Percentiles rank a stretch among this genome's conserved stretches.
These are phyloP conservation scores for Isatis tinctoria DNA, from an alignment of 345 rosid genomes.

Conservation along the genomic window DNA sequence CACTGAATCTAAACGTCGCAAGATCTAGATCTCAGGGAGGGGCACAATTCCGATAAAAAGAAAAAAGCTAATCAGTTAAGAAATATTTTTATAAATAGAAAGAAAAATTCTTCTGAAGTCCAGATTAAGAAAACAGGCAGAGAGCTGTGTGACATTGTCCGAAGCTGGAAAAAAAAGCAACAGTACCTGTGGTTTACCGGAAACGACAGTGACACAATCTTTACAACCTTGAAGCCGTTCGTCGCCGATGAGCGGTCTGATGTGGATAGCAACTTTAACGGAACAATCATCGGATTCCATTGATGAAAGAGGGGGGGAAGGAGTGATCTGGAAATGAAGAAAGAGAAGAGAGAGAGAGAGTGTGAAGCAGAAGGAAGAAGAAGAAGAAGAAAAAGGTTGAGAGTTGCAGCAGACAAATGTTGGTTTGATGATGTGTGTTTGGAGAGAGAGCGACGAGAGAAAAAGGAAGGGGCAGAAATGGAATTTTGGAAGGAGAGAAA, in stretches of 20 bases:
- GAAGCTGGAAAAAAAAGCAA: not conserved
- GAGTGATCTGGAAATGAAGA: slow-evolving; percentile 13
- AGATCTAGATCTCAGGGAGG: slow-evolving; percentile 32
- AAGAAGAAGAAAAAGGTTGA: slow-evolving; percentile 33
- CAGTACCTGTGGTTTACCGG: slow-evolving; percentile 95
- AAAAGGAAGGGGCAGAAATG: slow-evolving; percentile 41
- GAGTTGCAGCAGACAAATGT: slow-evolving; percentile 35
- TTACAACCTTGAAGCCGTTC: slow-evolving; percentile 89
- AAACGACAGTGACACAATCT: slow-evolving; percentile 83
- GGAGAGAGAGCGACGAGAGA: slow-evolving; percentile 24
- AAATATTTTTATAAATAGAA: not conserved
- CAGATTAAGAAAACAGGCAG: not conserved
- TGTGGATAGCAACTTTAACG: slow-evolving; percentile 93
- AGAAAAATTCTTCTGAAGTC: not conserved
- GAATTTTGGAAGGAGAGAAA: slow-evolving; percentile 22
- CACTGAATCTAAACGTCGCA: not conserved
- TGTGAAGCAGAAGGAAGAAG: slow-evolving; percentile 28
- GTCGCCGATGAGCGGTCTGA: slow-evolving; percentile 94
- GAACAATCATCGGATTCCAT: slow-evolving; percentile 89
- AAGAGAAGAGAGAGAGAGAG: slow-evolving; percentile 28
- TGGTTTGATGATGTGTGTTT: slow-evolving; percentile 18
- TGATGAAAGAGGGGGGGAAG: not conserved
- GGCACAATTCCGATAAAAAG: not conserved
- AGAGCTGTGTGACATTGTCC: slow-evolving; percentile 19
- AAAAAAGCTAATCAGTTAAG: not conserved